Percentiles rank a stretch among this genome's conserved stretches.
Evolutionary conservation across 2,329 filamentous ascomycete species (phyloP).

Genomic region (Fusarium sarcochroum): DNA sequence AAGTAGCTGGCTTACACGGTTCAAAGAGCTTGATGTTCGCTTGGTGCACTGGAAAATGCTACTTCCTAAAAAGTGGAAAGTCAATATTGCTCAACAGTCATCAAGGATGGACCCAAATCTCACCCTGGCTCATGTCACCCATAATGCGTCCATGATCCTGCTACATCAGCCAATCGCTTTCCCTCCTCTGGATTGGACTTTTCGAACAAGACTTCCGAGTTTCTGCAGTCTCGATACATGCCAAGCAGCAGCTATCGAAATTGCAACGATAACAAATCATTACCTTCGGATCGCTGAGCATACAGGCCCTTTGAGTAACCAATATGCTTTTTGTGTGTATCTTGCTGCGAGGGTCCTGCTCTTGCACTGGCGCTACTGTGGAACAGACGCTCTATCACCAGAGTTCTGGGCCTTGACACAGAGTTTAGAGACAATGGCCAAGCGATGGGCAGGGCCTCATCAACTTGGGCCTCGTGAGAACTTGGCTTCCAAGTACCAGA

Average conservation of each 20-base stretch:
- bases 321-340: slow-evolving; percentile 62
- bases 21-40: slow-evolving; percentile 62
- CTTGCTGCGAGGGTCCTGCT: slow-evolving; percentile 60
- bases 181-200: slow-evolving; percentile 51
- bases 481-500: background rate
- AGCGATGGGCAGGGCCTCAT: slow-evolving; percentile 42
- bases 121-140: slow-evolving; percentile 63
- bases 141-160: slow-evolving; percentile 64
- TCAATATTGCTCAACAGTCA: slow-evolving; percentile 44
- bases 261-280: slow-evolving; percentile 60
- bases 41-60: slow-evolving; percentile 59
- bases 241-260: slow-evolving; percentile 60
- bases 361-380: slow-evolving; percentile 32
- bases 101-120: slow-evolving; percentile 62
- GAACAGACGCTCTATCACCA: slow-evolving; percentile 20
- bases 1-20: slow-evolving; percentile 58
- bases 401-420: slow-evolving; percentile 49
- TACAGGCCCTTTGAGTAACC: slow-evolving; percentile 36
- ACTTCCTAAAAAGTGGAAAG: slow-evolving; percentile 49
- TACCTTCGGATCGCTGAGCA: slow-evolving; percentile 57
- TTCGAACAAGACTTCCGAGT: slow-evolving; percentile 54
- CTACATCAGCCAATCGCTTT: slow-evolving; percentile 64
- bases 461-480: slow-evolving; percentile 5
- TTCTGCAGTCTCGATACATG: slow-evolving; percentile 63
- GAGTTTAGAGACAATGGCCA: slow-evolving; percentile 49